Percentiles rank a stretch among this genome's conserved stretches.
Evolutionary conservation across 2,329 filamentous ascomycete genomes (phyloP).

Genomic region (Septoria petroselini): DNA sequence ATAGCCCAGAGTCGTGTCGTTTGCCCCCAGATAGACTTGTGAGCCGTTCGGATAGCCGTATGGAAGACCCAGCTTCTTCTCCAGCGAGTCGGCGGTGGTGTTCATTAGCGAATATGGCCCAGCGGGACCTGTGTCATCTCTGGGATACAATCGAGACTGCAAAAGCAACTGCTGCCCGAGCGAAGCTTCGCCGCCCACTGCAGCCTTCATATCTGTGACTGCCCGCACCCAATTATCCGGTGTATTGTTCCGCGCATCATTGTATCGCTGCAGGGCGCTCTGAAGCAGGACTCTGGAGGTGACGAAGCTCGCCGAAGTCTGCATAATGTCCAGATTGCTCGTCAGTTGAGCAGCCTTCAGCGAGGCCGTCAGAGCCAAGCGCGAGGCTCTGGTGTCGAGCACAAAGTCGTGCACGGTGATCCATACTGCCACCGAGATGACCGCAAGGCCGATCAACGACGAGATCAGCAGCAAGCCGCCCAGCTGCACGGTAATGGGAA

Average conservation of each 20-base stretch:
- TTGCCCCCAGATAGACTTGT: conserved; percentile 59
- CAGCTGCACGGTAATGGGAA: conserved; percentile 85
- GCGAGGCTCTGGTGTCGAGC: conserved; percentile 51
- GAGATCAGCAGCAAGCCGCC: conserved; percentile 73
- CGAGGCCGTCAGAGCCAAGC: conserved; percentile 74
- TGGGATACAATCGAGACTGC: conserved; percentile 71
- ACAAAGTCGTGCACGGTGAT: conserved; percentile 61
- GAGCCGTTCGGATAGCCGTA: conserved; percentile 58
- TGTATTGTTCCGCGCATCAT: conserved; percentile 54
- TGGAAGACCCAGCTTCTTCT: conserved; percentile 58
- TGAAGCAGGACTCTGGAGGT: conserved; percentile 61
- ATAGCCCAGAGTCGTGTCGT: conserved; percentile 56
- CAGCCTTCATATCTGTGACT: conserved; percentile 64
- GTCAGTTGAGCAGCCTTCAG: conserved; percentile 81
- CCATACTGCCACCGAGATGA: conserved; percentile 74
- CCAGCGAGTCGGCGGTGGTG: conserved; percentile 54
- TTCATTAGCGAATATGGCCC: conserved; percentile 58
- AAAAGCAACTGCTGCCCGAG: conserved; percentile 55
- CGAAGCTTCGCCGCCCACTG: conserved; percentile 56
- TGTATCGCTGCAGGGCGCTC: conserved; percentile 50
- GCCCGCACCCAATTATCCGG: conserved; percentile 60
- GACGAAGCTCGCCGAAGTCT: conserved; percentile 70
- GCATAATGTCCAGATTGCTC: conserved; percentile 73
- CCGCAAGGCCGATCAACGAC: conserved; percentile 69
- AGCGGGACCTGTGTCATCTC: conserved; percentile 58